These are phyloP conservation scores for Pyricularia sp. DNA, from an alignment of 2,329 filamentous ascomycete species.

Conservation along the genomic window DNA sequence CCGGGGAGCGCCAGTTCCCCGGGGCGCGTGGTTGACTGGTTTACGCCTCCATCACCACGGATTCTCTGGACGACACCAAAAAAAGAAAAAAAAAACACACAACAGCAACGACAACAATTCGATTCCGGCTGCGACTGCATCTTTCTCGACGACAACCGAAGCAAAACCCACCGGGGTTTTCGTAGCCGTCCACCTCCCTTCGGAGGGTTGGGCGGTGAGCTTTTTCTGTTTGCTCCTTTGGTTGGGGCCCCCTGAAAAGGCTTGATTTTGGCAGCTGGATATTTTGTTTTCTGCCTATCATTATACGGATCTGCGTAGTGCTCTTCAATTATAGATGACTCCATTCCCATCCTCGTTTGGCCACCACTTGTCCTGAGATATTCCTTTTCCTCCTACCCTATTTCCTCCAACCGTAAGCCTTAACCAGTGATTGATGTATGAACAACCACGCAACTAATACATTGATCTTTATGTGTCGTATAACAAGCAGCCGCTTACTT, in stretches of 20 bases:
- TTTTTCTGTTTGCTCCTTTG: neutral
- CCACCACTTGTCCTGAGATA: too few species aligned
- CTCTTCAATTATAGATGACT: too few species aligned
- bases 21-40: neutral
- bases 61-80: neutral
- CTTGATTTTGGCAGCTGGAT: neutral
- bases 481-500: too few species aligned
- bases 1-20: neutral
- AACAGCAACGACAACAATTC: neutral
- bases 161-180: neutral
- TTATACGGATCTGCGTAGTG: too few species aligned
- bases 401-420: too few species aligned
- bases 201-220: neutral
- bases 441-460: too few species aligned
- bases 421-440: too few species aligned
- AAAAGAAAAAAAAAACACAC: too few species aligned
- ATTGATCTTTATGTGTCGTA: too few species aligned
- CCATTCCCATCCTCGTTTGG: too few species aligned
- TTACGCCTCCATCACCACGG: neutral
- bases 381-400: too few species aligned
- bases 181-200: constrained; percentile 1
- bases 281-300: too few species aligned
- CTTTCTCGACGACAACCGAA: neutral
- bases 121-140: neutral
- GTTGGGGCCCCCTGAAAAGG: neutral